Evolutionary conservation across 192 early-diverging fungal genomes (phyloP).

Genomic region (Paraglomus occultum): DNA sequence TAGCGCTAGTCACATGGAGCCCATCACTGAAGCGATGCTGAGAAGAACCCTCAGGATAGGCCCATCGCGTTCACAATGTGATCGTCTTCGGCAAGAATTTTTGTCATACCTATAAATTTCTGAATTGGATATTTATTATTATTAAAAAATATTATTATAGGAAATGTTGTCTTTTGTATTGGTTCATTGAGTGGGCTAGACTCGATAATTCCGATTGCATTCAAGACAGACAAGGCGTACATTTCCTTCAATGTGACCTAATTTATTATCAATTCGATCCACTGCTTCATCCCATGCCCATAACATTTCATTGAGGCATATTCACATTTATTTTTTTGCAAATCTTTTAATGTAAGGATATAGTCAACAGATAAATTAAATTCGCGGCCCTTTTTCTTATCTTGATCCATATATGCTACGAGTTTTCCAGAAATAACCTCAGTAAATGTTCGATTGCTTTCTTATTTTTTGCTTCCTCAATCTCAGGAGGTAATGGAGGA

Average conservation of each 20-base stretch:
- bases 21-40: too few relatives aligned
- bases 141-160: constrained; percentile 1
- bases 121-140: constrained; percentile 16
- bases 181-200: constrained; percentile 17
- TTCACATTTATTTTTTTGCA: constrained; percentile 14
- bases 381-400: constrained; percentile 2
- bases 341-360: constrained; percentile 5
- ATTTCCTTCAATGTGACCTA: constrained; percentile 12
- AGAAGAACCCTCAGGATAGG: too few relatives aligned
- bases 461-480: constrained; percentile 11
- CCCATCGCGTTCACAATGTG: too few relatives aligned
- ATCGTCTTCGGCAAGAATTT: too few relatives aligned
- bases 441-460: background rate
- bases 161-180: constrained; percentile 10
- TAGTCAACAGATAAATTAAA: constrained; percentile 5
- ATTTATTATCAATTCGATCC: constrained; percentile 19
- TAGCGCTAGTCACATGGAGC: too few relatives aligned
- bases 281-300: background rate
- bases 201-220: constrained; percentile 11
- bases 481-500: constrained; percentile 4
- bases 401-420: constrained; percentile 10
- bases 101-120: background rate
- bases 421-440: constrained; percentile 26
- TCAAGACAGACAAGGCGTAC: constrained; percentile 6
- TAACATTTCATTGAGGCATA: constrained; percentile 6